Conservation (phyloP, 2,329 filamentous ascomycete species). For the Calonectria pteridis region DNA sequence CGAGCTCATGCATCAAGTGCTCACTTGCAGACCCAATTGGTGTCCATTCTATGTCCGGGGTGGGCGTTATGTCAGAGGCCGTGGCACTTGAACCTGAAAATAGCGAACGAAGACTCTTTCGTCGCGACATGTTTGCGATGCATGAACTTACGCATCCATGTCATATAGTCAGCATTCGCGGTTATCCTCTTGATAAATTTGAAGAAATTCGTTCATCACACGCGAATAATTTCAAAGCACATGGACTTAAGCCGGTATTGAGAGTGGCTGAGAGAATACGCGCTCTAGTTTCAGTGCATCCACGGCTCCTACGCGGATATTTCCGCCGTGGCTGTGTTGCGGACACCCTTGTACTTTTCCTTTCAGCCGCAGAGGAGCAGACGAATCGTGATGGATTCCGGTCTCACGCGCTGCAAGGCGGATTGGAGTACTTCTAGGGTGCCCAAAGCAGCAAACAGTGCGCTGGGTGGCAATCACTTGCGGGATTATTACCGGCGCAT, state of each 20-base stretch:
- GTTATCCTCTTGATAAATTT: too few relatives aligned
- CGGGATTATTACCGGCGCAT: not conserved
- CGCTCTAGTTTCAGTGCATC: not conserved
- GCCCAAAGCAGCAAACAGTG: not conserved
- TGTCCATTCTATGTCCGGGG: conserved; percentile 2
- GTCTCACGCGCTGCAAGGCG: not conserved
- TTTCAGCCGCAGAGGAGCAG: not conserved
- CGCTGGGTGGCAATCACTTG: not conserved
- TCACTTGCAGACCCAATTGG: not conserved
- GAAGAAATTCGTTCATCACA: not conserved
- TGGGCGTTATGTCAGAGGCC: not conserved
- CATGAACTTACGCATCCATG: too few relatives aligned
- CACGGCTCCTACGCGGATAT: not conserved
- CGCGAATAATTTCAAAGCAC: not conserved
- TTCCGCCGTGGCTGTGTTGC: not conserved
- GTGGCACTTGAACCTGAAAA: not conserved
- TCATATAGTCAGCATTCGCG: too few relatives aligned
- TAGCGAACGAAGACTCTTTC: not conserved
- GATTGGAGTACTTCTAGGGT: not conserved
- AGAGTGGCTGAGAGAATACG: not conserved
- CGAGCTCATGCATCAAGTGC: not conserved
- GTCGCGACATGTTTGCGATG: not conserved
- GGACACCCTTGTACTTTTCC: not conserved
- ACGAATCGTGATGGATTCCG: not conserved
- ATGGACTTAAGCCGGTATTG: not conserved